Percentiles rank a stretch among this genome's conserved stretches.
Conservation (phyloP, 2,329 filamentous ascomycete genomes). For the Botrytis aclada region DNA sequence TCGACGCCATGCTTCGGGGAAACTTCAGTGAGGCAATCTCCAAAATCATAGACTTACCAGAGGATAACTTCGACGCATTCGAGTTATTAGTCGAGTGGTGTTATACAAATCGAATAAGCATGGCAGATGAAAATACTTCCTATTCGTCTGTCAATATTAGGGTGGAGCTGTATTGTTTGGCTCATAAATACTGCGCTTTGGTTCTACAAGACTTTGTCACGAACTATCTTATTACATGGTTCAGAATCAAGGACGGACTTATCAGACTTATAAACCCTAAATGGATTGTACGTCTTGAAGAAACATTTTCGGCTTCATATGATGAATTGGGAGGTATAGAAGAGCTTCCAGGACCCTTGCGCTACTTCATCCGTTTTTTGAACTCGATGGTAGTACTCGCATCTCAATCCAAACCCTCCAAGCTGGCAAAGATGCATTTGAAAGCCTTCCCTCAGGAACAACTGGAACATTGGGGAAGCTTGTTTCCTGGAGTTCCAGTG, state of each 20-base stretch:
- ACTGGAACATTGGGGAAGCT: neutral
- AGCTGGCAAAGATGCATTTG: neutral
- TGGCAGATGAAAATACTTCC: neutral
- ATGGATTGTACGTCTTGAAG: neutral
- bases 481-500: neutral
- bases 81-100: constrained; percentile 5
- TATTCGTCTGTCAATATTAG: neutral
- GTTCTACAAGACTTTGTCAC: neutral
- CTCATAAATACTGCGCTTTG: constrained; percentile 1
- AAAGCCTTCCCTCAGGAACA: neutral
- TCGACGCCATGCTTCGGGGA: constrained; percentile 20
- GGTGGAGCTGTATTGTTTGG: neutral
- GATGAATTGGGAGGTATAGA: neutral
- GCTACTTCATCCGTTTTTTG: neutral
- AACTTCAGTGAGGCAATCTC: constrained; percentile 17
- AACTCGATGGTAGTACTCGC: neutral
- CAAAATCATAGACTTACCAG: constrained; percentile 15
- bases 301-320: neutral
- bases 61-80: constrained; percentile 21
- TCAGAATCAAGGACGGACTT: neutral
- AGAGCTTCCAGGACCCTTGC: neutral
- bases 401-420: neutral
- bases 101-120: neutral
- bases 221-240: constrained; percentile 1
- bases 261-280: neutral